Percentiles rank a stretch among this genome's conserved stretches.
Evolutionary conservation across 2,329 filamentous ascomycete genomes (phyloP).

Genomic region (Zymoseptoria brevis): DNA sequence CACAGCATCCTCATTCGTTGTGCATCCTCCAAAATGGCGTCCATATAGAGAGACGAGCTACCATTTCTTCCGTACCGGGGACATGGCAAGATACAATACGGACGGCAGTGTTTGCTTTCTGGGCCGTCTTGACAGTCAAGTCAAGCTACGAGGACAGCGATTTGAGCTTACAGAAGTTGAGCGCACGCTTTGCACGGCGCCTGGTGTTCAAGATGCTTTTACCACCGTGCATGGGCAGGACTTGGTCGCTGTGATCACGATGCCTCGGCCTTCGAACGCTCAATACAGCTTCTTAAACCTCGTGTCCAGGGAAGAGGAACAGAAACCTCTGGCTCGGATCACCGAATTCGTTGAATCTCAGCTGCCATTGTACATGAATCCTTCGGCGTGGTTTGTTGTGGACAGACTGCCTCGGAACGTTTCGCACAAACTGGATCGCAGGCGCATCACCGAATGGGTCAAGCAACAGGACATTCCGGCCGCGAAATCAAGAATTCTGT

Average conservation of each 20-base stretch:
- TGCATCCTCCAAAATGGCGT: slow-evolving; percentile 9
- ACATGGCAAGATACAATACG: slow-evolving; percentile 48
- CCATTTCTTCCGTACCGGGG: slow-evolving; percentile 33
- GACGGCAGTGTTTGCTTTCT: slow-evolving; percentile 50
- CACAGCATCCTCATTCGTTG: slow-evolving; percentile 28
- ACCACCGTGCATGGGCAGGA: not conserved
- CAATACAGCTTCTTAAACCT: not conserved
- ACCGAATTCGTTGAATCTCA: not conserved
- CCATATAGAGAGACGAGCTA: not conserved
- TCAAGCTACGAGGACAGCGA: slow-evolving; percentile 59
- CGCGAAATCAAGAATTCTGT: not conserved
- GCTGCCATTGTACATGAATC: not conserved
- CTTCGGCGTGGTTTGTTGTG: not conserved
- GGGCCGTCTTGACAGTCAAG: slow-evolving; percentile 51
- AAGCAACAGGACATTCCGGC: not conserved
- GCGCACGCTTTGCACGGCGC: slow-evolving; percentile 37
- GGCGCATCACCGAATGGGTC: not conserved
- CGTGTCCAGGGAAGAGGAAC: not conserved
- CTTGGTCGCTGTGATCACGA: not conserved
- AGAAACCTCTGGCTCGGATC: not conserved
- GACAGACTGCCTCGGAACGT: not conserved
- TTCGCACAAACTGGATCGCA: not conserved
- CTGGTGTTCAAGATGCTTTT: not conserved
- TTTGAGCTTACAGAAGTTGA: slow-evolving; percentile 52
- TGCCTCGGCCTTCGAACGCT: not conserved